Base-by-base conservation (phyloP, 768 basidiomycete genomes). In the Gelatoporia subvermispora region DNA sequence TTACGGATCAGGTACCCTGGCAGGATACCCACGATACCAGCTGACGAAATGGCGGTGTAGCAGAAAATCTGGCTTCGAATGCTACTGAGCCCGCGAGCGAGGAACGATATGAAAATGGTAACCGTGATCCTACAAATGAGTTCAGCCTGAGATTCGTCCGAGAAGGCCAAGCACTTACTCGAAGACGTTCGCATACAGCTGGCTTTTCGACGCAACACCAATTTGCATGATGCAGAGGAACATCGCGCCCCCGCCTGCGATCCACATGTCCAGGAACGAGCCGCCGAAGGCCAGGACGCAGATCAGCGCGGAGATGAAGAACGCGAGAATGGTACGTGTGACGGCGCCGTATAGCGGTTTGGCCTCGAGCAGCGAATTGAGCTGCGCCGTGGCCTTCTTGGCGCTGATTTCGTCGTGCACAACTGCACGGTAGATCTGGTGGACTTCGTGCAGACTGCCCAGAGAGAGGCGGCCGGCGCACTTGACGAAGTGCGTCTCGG, bases 331-430 rank as follows among this genome's bases (percentile, higher is more conserved):
- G 57, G 84, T 84, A 45, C 90, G 78, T 55, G 81, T 70, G 62
- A 72, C 67, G 22, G 76, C 64, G 3, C 79, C 68, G 65, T 91
- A 92, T 45, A 85, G 67, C 9, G 87, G 81, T 21, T 79, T 74
- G 4, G 79, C 74, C 17, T 73, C 69, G 43, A 94, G 65, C n/a
- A 94, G 66, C 1, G 68, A 68, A 15, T 83, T 74, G 16, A 94
- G 72, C 41, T 79, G 74, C 24, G 73, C 73, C 7, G 80, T 78
- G 1, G 88, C 94, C 46, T 78, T 74, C 51, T 82, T 83, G 3
- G 91, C 94, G 46, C 87, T 87, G 60, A 92, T 82, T 68, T 91
- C 88, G 60, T 96, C 93, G 66, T 96, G 93, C 7, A 96, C 82
- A 48, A 97, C 93, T 17, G 75, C 65, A 48, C 91, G 85, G 67